Base-by-base conservation (phyloP, 2,329 filamentous ascomycete species). In the Colletotrichum sp. region DNA sequence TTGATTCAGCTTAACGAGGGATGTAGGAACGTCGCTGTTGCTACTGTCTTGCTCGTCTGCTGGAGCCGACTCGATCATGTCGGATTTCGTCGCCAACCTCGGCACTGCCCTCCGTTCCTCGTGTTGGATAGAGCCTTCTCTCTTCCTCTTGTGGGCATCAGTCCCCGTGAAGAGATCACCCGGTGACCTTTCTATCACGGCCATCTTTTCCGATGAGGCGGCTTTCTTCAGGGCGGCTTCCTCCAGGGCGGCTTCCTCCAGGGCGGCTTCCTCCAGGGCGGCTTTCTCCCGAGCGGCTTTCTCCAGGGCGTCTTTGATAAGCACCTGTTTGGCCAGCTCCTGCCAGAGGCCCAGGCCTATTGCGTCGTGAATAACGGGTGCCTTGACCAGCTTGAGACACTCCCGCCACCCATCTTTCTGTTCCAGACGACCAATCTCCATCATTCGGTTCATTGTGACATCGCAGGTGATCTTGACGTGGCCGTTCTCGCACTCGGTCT, bases 281-380 rank as follows among this genome's bases (percentile, higher is more conserved):
- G 3, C 36, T n/a, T 43, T 10, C 16, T 43, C 39, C 34, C 13
- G 34, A 14, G 34, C 34, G 34, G 34, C 34, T 14, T 36, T 14
- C 34, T 14, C 34, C 34, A 36, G 34, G 7, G 16, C n/a, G 8
- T 65, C 34, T 4, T 28, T 14, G 2, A 6, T 3, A 12, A 26
- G 7, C 6, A 30, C 16, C 6, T 34, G 21, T 7, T 48, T 21
- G 18, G 57, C 21, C 16, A 76, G 52, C 48, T 71, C 48, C 10
- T 21, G 21, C 71, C 65, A 75, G 28, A 76, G 66, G 8, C 59
- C 61, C 16, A 52, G 21, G 2, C 48, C 74, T 2, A 76, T 71
- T 4, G 48, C 71, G 18, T 76, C 74, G 71, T 76, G 74, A 32
- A 76, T 74, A 7, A 76, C 65, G 4, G 74, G 74, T 7, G 71